Evolutionary conservation across 768 basidiomycete genomes (phyloP), one percentile per base, ranked within the genome.

Genomic region (Mycena leptocephala): DNA sequence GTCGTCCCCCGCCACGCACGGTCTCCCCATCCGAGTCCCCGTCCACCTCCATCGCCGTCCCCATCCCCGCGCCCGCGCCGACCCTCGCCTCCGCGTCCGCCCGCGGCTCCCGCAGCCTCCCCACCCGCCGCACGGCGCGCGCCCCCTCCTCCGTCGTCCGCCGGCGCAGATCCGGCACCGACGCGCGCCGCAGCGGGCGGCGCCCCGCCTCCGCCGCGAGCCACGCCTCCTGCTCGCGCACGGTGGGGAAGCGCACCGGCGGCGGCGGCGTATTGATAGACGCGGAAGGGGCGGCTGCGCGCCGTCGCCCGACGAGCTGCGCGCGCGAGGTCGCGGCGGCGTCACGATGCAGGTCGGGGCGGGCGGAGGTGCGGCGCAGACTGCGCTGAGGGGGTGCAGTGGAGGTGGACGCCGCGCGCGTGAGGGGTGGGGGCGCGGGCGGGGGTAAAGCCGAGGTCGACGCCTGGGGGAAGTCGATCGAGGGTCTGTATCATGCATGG

Each of bases 221-320:
- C 65, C 65, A 67, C 65, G 48, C 65, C 48, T 67, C 65, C 65
- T 67, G 65, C 65, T 67, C 65, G 48, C 51, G 65, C 65, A 53
- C 11, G n/a, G 22, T 67, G 32, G 65, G 65, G 65, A 67, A 67
- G 32, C 65, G 48, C 48, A 35, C 33, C 32, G 46, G 28, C 10
- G 65, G 32, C 33, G 65, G 30, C 4, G 30, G 48, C 9, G 65
- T 13, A 1, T 30, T 7, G 7, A 6, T 43, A 9, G 48, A 6
- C 20, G 30, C 22, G 28, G 39, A 5, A 30, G 35, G 16, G 4
- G 24, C 26, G 22, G 22, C 7, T 22, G 32, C 26, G 10, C 59
- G 59, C 24, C 59, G n/a, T 37, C 59, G 59, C 10, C 59, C 59
- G 5, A 62, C 59, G 59, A 62, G 59, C 35, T 62, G 59, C 48